phyloP scores from a whole-genome alignment of 805 yeast genomes.

The Candida sithepensis region DNA sequence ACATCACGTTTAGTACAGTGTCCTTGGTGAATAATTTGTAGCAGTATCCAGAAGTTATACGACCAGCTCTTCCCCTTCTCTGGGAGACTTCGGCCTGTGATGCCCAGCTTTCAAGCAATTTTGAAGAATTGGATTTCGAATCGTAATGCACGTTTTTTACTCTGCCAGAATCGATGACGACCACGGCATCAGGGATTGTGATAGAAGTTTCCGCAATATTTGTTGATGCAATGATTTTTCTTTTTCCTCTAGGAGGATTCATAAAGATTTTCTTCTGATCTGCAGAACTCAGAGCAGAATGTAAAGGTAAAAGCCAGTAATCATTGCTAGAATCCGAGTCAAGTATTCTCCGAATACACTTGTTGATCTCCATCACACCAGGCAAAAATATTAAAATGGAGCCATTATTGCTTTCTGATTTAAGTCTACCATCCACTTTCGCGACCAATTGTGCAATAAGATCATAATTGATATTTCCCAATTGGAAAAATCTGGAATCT shows the following conservation, averaged over 20 bases:
- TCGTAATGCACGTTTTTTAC: conserved; percentile 78
- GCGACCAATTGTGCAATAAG: conserved; percentile 56
- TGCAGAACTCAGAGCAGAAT: conserved; percentile 78
- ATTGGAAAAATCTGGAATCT: conserved; percentile 59
- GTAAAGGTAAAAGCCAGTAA: conserved; percentile 66
- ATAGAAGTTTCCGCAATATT: conserved; percentile 97
- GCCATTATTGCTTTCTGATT: conserved; percentile 45
- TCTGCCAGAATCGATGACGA: conserved; percentile 83
- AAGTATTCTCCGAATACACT: conserved; percentile 45
- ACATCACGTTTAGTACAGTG: conserved; percentile 55
- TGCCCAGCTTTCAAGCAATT: conserved; percentile 77
- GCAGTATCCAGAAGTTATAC: conserved; percentile 80
- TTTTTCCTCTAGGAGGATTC: conserved; percentile 44
- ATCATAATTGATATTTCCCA: conserved; percentile 73
- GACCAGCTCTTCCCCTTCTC: conserved; percentile 97
- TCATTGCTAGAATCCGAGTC: conserved; percentile 5
- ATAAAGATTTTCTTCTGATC: conserved; percentile 80
- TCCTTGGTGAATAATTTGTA: conserved; percentile 72
- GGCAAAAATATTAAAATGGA: conserved; percentile 84
- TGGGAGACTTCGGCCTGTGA: conserved; percentile 88
- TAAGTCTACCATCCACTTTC: conserved; percentile 49
- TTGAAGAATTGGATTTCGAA: conserved; percentile 61
- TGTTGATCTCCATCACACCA: conserved; percentile 83
- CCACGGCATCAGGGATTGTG: conserved; percentile 93
- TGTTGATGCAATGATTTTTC: conserved; percentile 86